Percentiles rank a stretch among this genome's conserved stretches.
These are phyloP conservation scores for Priceomyces medius DNA, from an alignment of 805 yeast species.

Conservation along the genomic window DNA sequence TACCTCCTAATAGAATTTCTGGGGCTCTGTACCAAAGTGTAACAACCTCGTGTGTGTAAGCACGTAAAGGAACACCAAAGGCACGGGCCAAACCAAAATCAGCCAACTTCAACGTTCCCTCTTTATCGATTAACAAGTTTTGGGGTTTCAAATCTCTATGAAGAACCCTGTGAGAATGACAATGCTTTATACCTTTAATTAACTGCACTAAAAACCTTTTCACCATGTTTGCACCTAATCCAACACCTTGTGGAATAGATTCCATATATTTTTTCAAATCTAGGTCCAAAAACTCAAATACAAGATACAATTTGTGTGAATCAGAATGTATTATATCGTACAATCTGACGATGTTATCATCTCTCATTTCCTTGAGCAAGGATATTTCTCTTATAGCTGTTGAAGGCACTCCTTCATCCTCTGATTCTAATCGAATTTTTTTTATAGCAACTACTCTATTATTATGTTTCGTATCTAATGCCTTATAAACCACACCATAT, in stretches of 20 bases:
- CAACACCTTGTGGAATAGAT: slow-evolving; percentile 84
- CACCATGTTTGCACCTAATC: slow-evolving; percentile 85
- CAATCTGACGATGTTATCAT: slow-evolving; percentile 87
- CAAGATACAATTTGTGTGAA: slow-evolving; percentile 86
- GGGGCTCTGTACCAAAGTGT: slow-evolving; percentile 98
- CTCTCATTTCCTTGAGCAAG: slow-evolving; percentile 86
- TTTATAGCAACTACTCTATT: slow-evolving; percentile 95
- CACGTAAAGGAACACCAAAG: slow-evolving; percentile 94
- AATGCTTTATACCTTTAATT: slow-evolving; percentile 85
- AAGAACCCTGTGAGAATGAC: slow-evolving; percentile 90
- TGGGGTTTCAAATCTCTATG: slow-evolving; percentile 98
- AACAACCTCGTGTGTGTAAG: slow-evolving; percentile 97
- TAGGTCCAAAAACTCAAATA: slow-evolving; percentile 89
- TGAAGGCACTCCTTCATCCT: slow-evolving; percentile 98
- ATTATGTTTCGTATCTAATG: slow-evolving; percentile 82
- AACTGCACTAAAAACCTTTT: slow-evolving; percentile 91
- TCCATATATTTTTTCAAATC: slow-evolving; percentile 98
- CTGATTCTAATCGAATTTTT: slow-evolving; percentile 92
- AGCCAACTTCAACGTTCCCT: slow-evolving; percentile 79
- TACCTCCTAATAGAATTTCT: slow-evolving; percentile 91
- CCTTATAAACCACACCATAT: slow-evolving; percentile 97
- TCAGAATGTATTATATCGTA: slow-evolving; percentile 96
- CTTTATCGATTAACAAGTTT: slow-evolving; percentile 89
- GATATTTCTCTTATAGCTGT: slow-evolving; percentile 98
- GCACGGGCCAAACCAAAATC: slow-evolving; percentile 96